Percentiles rank a stretch among this genome's conserved stretches.
phyloP scores from a whole-genome alignment of 1,139 yeast genomes.

The Waltiozyma sp. region DNA sequence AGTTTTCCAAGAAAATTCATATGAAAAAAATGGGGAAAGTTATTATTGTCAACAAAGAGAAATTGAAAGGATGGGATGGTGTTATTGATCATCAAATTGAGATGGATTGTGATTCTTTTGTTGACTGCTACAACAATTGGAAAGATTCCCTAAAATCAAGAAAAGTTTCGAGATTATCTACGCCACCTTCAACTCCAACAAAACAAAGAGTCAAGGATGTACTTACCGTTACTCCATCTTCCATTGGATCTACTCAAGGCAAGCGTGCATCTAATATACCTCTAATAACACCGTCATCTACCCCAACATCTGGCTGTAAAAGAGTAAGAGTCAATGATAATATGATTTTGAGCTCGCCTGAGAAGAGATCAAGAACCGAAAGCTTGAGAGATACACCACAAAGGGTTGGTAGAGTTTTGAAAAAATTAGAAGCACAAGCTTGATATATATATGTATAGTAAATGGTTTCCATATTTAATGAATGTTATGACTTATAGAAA shows the following conservation, averaged over 20 bases:
- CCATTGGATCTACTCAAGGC: not conserved
- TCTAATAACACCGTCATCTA: not conserved
- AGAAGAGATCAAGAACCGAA: not conserved
- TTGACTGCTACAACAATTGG: slow-evolving; percentile 21
- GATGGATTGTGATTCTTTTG: slow-evolving; percentile 78
- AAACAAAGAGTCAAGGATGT: not conserved
- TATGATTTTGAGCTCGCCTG: not conserved
- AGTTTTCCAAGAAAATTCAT: slow-evolving; percentile 58
- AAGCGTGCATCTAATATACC: not conserved
- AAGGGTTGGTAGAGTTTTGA: not conserved
- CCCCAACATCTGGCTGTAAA: not conserved
- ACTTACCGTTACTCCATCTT: not conserved
- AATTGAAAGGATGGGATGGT: slow-evolving; percentile 43
- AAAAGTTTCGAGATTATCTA: not conserved
- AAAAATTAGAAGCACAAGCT: not conserved
- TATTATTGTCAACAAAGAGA: slow-evolving; percentile 41
- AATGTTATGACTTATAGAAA: not conserved
- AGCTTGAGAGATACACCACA: not conserved
- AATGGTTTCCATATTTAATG: not conserved
- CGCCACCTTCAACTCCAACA: not conserved
- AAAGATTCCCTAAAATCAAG: not conserved
- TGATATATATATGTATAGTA: too few species aligned
- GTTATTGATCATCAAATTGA: slow-evolving; percentile 47
- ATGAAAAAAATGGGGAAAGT: slow-evolving; percentile 42
- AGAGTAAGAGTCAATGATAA: not conserved